phyloP scores from a whole-genome alignment of 768 basidiomycete species.

The Trametes elegans region DNA sequence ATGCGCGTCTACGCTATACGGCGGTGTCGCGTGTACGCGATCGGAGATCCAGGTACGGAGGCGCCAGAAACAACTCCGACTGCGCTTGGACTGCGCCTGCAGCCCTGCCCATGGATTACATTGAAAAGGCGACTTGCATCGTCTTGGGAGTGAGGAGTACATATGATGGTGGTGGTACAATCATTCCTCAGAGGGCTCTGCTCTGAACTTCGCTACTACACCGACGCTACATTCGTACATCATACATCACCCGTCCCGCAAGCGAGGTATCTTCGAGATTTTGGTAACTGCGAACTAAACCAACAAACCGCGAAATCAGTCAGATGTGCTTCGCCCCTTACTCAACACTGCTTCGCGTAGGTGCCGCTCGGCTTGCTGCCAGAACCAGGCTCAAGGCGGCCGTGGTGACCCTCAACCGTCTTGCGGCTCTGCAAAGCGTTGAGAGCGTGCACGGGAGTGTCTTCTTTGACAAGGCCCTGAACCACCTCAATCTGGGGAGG shows the following conservation, averaged over 20 bases:
- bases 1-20: background rate
- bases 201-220: too few species aligned
- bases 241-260: too few species aligned
- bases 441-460: conserved; percentile 53
- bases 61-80: background rate
- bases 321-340: too few species aligned
- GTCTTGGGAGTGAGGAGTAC: too few species aligned
- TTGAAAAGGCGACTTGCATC: too few species aligned
- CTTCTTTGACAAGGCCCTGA: conserved; percentile 48
- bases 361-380: conserved; percentile 55
- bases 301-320: too few species aligned
- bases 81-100: background rate
- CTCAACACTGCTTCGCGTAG: conserved; percentile 65
- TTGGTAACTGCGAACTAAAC: too few species aligned
- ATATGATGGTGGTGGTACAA: background rate
- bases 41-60: conserved; percentile 1
- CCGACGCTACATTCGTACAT: too few species aligned
- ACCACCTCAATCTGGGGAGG: conserved; percentile 70
- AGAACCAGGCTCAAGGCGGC: conserved; percentile 46
- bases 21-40: background rate
- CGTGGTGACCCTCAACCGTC: conserved; percentile 40
- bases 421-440: conserved; percentile 36
- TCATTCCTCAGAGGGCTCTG: background rate
- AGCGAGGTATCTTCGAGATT: too few species aligned
- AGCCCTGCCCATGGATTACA: background rate